These are phyloP conservation scores for Tubosaeta brunneosetosa DNA, from an alignment of 768 basidiomycete genomes.

Conservation along the genomic window DNA sequence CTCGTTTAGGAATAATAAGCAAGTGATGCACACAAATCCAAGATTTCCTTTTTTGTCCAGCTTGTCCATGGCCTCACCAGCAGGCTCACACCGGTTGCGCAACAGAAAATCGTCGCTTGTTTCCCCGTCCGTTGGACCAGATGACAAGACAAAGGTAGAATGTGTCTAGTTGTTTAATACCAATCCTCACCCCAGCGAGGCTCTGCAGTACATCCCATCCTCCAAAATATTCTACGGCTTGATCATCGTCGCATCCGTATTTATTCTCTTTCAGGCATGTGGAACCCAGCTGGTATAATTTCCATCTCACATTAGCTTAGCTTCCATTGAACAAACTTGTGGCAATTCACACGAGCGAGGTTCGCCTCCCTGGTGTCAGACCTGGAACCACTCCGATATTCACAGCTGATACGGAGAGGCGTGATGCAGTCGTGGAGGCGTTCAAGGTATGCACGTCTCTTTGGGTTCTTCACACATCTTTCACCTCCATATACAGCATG, in stretches of 20 bases:
- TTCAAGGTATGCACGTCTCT: constrained; percentile 56
- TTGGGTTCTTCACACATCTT: neutral
- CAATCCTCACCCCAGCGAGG: constrained; percentile 4
- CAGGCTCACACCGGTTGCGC: constrained; percentile 15
- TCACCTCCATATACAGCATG: constrained; percentile 50
- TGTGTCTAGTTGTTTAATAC: neutral
- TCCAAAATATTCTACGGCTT: constrained; percentile 10
- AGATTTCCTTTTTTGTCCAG: constrained; percentile 14
- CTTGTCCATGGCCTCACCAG: constrained; percentile 2
- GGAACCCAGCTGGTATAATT: neutral
- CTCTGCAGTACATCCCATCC: neutral
- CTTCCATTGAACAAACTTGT: constrained; percentile 9
- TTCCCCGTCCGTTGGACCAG: neutral
- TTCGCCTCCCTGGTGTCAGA: constrained; percentile 18
- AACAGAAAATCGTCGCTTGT: constrained; percentile 16
- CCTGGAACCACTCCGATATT: constrained; percentile 24
- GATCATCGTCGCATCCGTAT: constrained; percentile 4
- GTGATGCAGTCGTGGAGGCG: constrained; percentile 69
- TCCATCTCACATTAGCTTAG: constrained; percentile 11
- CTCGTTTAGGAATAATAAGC: no score
- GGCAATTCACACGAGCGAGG: constrained; percentile 2
- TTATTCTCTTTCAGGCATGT: constrained; percentile 21
- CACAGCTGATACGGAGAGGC: constrained; percentile 54
- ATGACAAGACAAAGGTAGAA: constrained; percentile 8
- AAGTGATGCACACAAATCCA: no score